Conservation (phyloP, 2,329 filamentous ascomycete species). For the Aureobasidium namibiae region DNA sequence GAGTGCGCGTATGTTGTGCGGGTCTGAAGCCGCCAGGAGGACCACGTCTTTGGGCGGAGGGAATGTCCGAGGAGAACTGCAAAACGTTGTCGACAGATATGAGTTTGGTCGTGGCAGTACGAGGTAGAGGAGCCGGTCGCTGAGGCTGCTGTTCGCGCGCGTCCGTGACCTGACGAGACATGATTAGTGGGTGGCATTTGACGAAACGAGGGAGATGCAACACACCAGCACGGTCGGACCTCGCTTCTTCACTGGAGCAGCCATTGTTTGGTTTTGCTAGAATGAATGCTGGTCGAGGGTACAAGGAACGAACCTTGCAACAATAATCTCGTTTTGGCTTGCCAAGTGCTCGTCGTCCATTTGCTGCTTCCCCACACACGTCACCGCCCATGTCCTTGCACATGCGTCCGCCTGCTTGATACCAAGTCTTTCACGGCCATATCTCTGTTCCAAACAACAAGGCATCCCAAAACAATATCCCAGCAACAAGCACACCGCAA, state of each 20-base stretch:
- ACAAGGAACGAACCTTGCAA: not conserved
- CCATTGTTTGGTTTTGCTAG: not conserved
- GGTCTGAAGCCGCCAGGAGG: conserved; percentile 49
- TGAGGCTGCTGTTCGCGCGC: conserved; percentile 39
- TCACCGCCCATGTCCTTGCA: not conserved
- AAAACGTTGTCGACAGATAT: conserved; percentile 91
- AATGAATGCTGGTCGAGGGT: not conserved
- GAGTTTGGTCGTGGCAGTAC: conserved; percentile 51
- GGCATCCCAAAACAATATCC: too few relatives aligned
- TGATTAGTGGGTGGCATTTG: not conserved
- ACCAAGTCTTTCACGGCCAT: too few relatives aligned
- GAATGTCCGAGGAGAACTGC: conserved; percentile 88
- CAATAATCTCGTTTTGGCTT: conserved; percentile 1
- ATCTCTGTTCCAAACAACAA: too few relatives aligned
- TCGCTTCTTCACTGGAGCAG: conserved; percentile 20
- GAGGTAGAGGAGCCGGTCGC: conserved; percentile 27
- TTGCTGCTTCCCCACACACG: conserved; percentile 2
- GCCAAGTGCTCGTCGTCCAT: conserved; percentile 1
- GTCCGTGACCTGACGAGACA: conserved; percentile 45
- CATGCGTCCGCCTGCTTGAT: too few relatives aligned
- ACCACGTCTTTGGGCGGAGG: conserved; percentile 79
- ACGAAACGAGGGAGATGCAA: not conserved
- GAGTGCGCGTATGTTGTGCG: conserved; percentile 37
- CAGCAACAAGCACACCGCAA: too few relatives aligned
- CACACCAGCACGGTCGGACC: conserved; percentile 37